Evolutionary conservation across 495 filamentous ascomycete species (phyloP), one percentile per base, ranked within the genome.

Genomic region (Cetradonia linearis): DNA sequence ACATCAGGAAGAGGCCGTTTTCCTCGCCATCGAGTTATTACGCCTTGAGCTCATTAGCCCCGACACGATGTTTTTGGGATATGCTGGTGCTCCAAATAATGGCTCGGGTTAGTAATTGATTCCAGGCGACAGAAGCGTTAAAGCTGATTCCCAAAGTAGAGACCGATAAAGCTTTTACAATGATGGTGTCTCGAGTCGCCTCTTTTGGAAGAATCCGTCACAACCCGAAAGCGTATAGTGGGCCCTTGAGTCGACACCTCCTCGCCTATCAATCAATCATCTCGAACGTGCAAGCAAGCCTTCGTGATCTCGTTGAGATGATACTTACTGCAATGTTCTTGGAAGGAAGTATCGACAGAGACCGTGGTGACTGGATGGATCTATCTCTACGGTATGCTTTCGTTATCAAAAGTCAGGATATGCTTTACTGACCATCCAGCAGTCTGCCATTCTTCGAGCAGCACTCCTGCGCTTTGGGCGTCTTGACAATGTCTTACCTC

Each of bases 401-500:
- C 30, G 25, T 38, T 10, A 7, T 18, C 25, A 44, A 14, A 46
- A 53, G 38, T 8, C 56, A 27, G 20, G 10, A 54, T 44, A 27
- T 9, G 2, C 4, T 58, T 59, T 48, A 54, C 73, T 84, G 66
- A 78, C 65, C 27, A 30, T 16, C 54, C 5, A 14, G 33, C 54
- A 95, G 88, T 47, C 77, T 99, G 31, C 93, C 94, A 10, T 94
- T 99, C 68, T 82, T 86, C 60, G 78, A 82, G 18, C 86, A 93
- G 66, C 86, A 88, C 47, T 89, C 94, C 65, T 87, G 89, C 46
- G 88, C 83, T 40, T 78, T 94, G 33, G 91, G 89, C 20, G 93
- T 97, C 67, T 90, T 90, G 4, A 87, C 93, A 28, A 91, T 94
- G 71, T 91, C 88, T 7, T 92, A 94, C 70, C 80, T 99, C 25